Base-by-base conservation (phyloP, 805 yeast species). In the Helenozyma baotianmanensis region DNA sequence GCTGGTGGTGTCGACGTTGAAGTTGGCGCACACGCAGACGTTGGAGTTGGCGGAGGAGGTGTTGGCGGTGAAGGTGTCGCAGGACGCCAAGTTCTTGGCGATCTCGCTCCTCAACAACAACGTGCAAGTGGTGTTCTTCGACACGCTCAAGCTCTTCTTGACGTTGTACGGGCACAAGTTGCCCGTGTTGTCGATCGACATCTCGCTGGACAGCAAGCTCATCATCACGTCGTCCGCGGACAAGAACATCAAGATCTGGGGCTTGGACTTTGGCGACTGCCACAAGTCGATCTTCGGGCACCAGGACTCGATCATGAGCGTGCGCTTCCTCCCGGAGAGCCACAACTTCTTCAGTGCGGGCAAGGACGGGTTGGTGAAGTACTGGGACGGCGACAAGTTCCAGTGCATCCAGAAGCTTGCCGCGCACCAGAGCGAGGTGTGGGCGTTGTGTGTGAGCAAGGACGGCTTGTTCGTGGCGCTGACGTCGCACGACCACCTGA, bases 321-420 rank as follows among this genome's bases (percentile, higher is more conserved):
- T 90, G 19, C 74, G 68, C 40, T 92, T 92, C 51, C 70, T 88
- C 32, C 90, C 94, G 2, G 80, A 78, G n/a, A 71, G 84, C 10
- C 96, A 90, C 55, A 78, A 89, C 56, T 89, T 92, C 59, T 84
- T 92, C 62, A 81, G 95, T 36, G 79, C 86, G 37, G 81, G 90
- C 21, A 92, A 92, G 53, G 99, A 92, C 60, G 88, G 84, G 10
- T 60, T 82, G 39, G 74, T 92, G 35, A 92, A 92, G 60, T 88
- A 87, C 59, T 92, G 99, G 99, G 99, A 92, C 58, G 99, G 97
- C 45, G 94, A 85, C 50, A 92, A 92, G 60, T 92, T 92, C 58
- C 96, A 86, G 48, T 84, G 90, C 58, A 78, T 92, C 41, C 97
- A 92, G 59, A 85, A 82, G 50, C 67, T 92, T 21, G 72, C 77